Percentiles rank a stretch among this genome's conserved stretches.
Evolutionary conservation across 768 basidiomycete species (phyloP).

Genomic region (Cubamyces sp.): DNA sequence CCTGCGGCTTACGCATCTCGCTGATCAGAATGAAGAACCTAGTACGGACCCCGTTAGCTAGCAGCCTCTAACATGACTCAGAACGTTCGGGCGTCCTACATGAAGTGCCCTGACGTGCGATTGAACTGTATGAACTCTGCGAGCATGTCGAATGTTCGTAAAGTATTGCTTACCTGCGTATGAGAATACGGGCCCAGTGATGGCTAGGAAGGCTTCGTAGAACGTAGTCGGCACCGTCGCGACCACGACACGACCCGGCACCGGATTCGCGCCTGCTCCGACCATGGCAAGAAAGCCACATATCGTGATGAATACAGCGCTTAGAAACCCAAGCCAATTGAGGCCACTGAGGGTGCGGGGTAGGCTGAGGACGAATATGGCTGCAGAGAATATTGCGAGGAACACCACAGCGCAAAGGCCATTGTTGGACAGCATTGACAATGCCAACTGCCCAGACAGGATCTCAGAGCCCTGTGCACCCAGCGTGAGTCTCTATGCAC

Average conservation of each 20-base stretch:
- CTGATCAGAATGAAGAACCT: slow-evolving; percentile 65
- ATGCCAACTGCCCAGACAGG: slow-evolving; percentile 55
- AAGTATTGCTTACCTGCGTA: slow-evolving; percentile 44
- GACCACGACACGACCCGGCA: slow-evolving; percentile 43
- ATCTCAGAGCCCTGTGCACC: slow-evolving; percentile 48
- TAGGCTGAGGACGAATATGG: slow-evolving; percentile 46
- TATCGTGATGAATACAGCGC: slow-evolving; percentile 46
- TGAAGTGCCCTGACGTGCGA: slow-evolving; percentile 49
- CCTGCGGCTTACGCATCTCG: slow-evolving; percentile 54
- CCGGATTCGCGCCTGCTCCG: slow-evolving; percentile 51
- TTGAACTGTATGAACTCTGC: no score
- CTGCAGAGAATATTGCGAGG: slow-evolving; percentile 49
- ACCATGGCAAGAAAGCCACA: slow-evolving; percentile 55
- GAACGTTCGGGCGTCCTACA: slow-evolving; percentile 37
- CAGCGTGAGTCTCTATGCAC: not conserved
- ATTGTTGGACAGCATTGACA: slow-evolving; percentile 51
- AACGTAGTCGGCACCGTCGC: slow-evolving; percentile 46
- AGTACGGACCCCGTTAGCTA: not conserved
- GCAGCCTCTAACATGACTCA: not conserved
- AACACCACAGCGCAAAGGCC: slow-evolving; percentile 51
- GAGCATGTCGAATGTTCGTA: not conserved
- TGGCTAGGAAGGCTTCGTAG: slow-evolving; percentile 53
- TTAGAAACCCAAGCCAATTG: slow-evolving; percentile 51
- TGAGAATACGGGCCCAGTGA: slow-evolving; percentile 58
- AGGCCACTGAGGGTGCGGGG: slow-evolving; percentile 52